Base-by-base conservation (phyloP, 2,329 filamentous ascomycete species). In the Bipolaris zeicola region DNA sequence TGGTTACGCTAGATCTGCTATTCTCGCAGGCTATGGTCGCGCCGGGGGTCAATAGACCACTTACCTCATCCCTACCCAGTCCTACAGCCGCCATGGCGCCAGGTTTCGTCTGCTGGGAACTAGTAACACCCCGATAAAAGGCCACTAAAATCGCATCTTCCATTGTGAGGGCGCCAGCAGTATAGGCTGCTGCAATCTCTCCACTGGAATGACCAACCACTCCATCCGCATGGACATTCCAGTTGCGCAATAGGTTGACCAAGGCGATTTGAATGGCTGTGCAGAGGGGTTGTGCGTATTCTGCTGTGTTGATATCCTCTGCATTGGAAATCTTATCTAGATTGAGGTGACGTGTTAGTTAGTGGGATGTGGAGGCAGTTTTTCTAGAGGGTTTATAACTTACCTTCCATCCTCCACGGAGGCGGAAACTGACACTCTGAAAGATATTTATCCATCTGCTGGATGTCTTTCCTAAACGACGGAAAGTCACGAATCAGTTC, bases 51-150 rank as follows among this genome's bases (percentile, higher is more conserved):
- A 43, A 11, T 5, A 28, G 11, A 3, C 20, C 7, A 3, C 1
- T 6, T 4, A 28, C 13, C 22, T 26, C 20, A n/a, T 26, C 20
- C 14, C 41, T 26, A 28, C 41, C 22, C 3, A 43, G 20, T 14
- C 41, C 41, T 6, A 43, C 13, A n/a, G 22, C 41, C 4, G 22
- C 22, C 41, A 43, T 43, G 13, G 41, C 10, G 1, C 41, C 41
- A 26, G 10, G 7, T 26, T 24, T 24, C 22, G 5, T 24, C 11
- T n/a, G 11, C 13, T 28, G 20, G 2, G 10, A n/a, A 6, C 11
- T n/a, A n/a, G 22, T n/a, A 1, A 28, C 22, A 45, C 82, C 82
- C 84, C 0, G 78, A 74, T 14, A 43, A 6, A n/a, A 28, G 7
- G 41, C 41, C 3, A 28, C 20, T 13, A 14, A n/a, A n/a, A 52